Evolutionary conservation across 1,284 basidiomycete genomes (phyloP), one percentile per base, ranked within the genome.

Genomic region (Microbotryum scabiosae): DNA sequence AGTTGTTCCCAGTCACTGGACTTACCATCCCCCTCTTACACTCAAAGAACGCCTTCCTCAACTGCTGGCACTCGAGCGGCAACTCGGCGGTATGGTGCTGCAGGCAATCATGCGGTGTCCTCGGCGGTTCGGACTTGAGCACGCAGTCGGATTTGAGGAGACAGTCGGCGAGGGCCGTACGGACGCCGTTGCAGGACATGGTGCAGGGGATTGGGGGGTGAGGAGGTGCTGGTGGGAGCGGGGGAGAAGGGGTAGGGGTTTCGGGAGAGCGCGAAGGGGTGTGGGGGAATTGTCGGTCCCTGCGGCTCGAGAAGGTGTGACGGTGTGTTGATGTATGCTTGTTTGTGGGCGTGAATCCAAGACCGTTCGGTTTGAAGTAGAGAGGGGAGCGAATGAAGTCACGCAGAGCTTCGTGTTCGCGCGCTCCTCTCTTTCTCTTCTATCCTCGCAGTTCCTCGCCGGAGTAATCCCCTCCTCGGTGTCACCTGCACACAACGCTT

Each of bases 11-110:
- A 32, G 25, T 41, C 51, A 5, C 21, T 53, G 20, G 5, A 79
- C 85, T 62, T 61, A 90, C 88, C 86, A 90, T 86, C 46, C 86
- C 86, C 62, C 88, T 80, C 75, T 91, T 91, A 76, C 88, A 91
- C 69, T 91, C 87, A 69, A 86, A 90, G 2, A 85, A 85, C 5
- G 88, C 87, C 72, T 82, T 83, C 55, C 88, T 79, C 57, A 91
- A 75, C 23, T 82, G 80, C 71, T 82, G 81, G 73, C 88, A 91
- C 69, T 85, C 79, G 69, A 85, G 82, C 8, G 88, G 88, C 41
- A 91, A 78, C 67, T 88, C 85, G 63, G 84, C 77, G 26, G 76
- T 77, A 73, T 89, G 86, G 43, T 87, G 74, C 69, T 81, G 83
- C 58, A 91, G 79, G 75, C 88, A 91, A 51, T 87, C 85, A 54